A percentile compares a stretch with the other conserved stretches of the same genome.
Evolutionary conservation across 2,329 filamentous ascomycete species (phyloP).

Genomic region (Ascochyta lentis): DNA sequence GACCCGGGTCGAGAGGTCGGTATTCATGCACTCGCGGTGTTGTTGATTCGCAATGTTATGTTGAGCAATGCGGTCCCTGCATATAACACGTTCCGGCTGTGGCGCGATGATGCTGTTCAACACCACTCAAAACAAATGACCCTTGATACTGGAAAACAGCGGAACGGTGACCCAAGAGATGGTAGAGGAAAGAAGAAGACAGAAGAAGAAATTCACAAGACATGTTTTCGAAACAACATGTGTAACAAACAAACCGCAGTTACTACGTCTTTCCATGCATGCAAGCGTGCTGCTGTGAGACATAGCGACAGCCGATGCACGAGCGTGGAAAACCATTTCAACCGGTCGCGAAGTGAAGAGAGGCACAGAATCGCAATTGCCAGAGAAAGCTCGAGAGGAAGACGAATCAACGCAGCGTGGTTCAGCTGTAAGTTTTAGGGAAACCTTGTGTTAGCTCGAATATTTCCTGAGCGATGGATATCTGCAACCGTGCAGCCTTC

Average conservation of each 20-base stretch:
- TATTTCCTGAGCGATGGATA: no score
- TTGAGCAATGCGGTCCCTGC: slow-evolving; percentile 13
- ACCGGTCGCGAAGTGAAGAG: background rate
- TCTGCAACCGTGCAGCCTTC: no score
- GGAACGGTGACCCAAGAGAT: background rate
- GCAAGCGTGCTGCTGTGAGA: slow-evolving; percentile 30
- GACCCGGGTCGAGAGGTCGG: background rate
- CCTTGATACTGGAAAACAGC: background rate
- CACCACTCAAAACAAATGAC: background rate
- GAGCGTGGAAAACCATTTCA: slow-evolving; percentile 3
- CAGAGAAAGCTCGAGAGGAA: no score
- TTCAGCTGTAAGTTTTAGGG: no score
- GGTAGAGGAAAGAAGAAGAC: slow-evolving; percentile 4
- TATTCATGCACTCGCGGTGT: background rate
- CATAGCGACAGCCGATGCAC: slow-evolving; percentile 27
- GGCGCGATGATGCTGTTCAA: background rate
- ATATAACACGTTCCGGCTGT: slow-evolving; percentile 1
- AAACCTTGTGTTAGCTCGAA: no score
- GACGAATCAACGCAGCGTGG: no score
- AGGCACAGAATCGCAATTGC: background rate
- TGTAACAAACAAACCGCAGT: slow-evolving; percentile 35
- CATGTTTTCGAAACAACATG: slow-evolving; percentile 28
- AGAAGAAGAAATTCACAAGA: slow-evolving; percentile 2
- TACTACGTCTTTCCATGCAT: slow-evolving; percentile 10
- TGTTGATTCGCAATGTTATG: slow-evolving; percentile 10